A percentile compares a stretch with the other conserved stretches of the same genome.
Conservation (phyloP, 805 yeast genomes). For the Starmera amethionina region DNA sequence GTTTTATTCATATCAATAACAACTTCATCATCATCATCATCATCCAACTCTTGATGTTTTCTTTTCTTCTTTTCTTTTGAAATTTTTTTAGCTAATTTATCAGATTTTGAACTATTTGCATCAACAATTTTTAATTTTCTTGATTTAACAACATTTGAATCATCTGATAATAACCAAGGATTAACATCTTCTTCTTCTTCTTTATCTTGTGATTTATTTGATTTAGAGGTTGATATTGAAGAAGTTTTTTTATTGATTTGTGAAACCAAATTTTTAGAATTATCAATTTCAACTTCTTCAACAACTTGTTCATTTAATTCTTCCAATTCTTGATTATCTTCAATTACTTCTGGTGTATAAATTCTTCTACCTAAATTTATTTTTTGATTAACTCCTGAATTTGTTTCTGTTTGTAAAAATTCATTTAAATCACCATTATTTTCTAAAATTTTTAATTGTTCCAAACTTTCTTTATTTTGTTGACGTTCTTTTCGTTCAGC, state of each 20-base stretch:
- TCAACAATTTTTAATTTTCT: conserved; percentile 38
- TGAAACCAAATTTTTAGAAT: conserved; percentile 30
- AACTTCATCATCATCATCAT: conserved; percentile 29
- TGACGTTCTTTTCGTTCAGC: conserved; percentile 66
- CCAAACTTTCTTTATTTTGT: conserved; percentile 46
- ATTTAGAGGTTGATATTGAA: too few relatives aligned
- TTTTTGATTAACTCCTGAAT: conserved; percentile 34
- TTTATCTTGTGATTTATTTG: not conserved
- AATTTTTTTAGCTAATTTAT: conserved; percentile 29
- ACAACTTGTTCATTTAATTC: conserved; percentile 25
- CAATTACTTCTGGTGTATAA: conserved; percentile 49
- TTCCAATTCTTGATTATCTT: conserved; percentile 21
- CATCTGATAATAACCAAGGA: conserved; percentile 39
- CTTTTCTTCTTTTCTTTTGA: conserved; percentile 20
- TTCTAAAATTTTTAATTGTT: conserved; percentile 39
- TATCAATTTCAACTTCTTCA: conserved; percentile 42
- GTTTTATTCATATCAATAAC: conserved; percentile 41
- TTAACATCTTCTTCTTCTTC: conserved; percentile 23
- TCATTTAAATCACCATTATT: conserved; percentile 34
- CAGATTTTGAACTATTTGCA: conserved; percentile 37
- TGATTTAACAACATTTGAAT: conserved; percentile 27
- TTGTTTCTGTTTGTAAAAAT: conserved; percentile 23
- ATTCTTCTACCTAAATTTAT: conserved; percentile 73
- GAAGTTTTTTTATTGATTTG: conserved; percentile 22
- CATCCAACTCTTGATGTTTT: conserved; percentile 20